A percentile compares a stretch with the other conserved stretches of the same genome.
These are phyloP conservation scores for Ilex aquifolium DNA, from an alignment of 257 asterid genomes.

Conservation along the genomic window DNA sequence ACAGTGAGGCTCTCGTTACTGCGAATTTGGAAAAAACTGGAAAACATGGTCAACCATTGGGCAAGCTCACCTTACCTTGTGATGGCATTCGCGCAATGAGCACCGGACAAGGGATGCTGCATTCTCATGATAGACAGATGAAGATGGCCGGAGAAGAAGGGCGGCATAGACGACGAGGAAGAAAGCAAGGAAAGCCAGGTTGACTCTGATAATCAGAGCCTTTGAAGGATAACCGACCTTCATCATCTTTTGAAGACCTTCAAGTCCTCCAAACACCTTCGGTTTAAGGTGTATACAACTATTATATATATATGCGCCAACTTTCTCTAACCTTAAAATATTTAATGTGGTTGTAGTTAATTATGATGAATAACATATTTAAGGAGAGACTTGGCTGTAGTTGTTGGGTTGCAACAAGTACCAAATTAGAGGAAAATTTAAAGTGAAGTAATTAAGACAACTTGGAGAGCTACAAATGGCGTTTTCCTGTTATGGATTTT, in stretches of 20 bases:
- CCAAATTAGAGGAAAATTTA: constrained; percentile 14
- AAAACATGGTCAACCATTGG: background rate
- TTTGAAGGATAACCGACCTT: constrained; percentile 44
- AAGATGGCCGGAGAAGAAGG: constrained; percentile 56
- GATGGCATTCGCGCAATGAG: constrained; percentile 67
- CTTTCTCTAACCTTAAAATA: background rate
- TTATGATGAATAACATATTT: constrained; percentile 1
- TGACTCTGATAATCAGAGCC: constrained; percentile 53
- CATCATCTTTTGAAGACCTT: constrained; percentile 34
- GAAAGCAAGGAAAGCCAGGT: constrained; percentile 51
- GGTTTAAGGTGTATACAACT: background rate
- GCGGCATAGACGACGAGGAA: constrained; percentile 49
- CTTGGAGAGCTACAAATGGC: constrained; percentile 34
- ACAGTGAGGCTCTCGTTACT: background rate
- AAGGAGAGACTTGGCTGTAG: constrained; percentile 18
- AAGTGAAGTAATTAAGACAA: constrained; percentile 17
- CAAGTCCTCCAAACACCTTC: constrained; percentile 15
- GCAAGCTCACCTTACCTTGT: constrained; percentile 82
- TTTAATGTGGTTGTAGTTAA: background rate
- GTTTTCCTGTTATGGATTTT: constrained; percentile 7
- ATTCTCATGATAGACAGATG: constrained; percentile 41
- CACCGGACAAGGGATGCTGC: constrained; percentile 51
- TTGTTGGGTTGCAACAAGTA: constrained; percentile 18
- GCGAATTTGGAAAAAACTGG: too few relatives aligned
- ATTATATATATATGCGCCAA: background rate